phyloP scores from a whole-genome alignment of 2,329 filamentous ascomycete genomes.

The Fusarium duplospermum region DNA sequence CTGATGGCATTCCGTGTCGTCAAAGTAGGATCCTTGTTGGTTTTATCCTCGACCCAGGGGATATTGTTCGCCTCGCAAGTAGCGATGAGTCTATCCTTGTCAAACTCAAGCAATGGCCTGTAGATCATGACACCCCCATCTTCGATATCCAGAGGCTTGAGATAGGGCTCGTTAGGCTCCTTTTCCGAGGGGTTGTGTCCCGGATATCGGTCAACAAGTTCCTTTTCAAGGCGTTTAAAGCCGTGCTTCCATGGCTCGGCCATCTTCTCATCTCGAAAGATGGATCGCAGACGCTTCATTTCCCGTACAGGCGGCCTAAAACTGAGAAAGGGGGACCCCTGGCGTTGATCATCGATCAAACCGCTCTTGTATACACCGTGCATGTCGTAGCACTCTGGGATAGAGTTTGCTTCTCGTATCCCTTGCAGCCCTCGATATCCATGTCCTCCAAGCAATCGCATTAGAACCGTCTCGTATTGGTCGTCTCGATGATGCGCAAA shows the following conservation, averaged over 20 bases:
- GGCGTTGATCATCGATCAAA: conserved; percentile 59
- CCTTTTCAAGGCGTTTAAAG: conserved; percentile 16
- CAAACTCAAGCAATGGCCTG: conserved; percentile 76
- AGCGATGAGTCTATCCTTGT: conserved; percentile 78
- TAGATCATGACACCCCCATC: conserved; percentile 74
- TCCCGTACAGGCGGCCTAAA: conserved; percentile 48
- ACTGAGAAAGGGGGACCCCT: conserved; percentile 51
- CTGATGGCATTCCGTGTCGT: conserved; percentile 87
- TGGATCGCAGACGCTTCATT: conserved; percentile 45
- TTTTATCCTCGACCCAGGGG: conserved; percentile 85
- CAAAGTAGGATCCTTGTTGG: conserved; percentile 81
- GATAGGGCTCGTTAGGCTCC: conserved; percentile 44
- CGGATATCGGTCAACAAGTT: conserved; percentile 45
- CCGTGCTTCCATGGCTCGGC: conserved; percentile 32
- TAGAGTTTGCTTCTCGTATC: conserved; percentile 72
- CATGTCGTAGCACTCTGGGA: conserved; percentile 87
- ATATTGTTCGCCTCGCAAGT: conserved; percentile 78
- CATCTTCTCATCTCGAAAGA: conserved; percentile 45
- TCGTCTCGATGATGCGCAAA: conserved; percentile 92
- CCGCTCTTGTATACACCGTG: conserved; percentile 78
- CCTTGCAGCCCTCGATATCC: conserved; percentile 77
- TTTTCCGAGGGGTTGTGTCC: conserved; percentile 31
- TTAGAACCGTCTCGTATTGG: conserved; percentile 88
- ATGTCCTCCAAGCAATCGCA: conserved; percentile 78
- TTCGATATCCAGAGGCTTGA: conserved; percentile 61